Evolutionary conservation across 345 rosid species (phyloP), one percentile per base, ranked within the genome.

Genomic region (Diplotaxis tenuifolia): DNA sequence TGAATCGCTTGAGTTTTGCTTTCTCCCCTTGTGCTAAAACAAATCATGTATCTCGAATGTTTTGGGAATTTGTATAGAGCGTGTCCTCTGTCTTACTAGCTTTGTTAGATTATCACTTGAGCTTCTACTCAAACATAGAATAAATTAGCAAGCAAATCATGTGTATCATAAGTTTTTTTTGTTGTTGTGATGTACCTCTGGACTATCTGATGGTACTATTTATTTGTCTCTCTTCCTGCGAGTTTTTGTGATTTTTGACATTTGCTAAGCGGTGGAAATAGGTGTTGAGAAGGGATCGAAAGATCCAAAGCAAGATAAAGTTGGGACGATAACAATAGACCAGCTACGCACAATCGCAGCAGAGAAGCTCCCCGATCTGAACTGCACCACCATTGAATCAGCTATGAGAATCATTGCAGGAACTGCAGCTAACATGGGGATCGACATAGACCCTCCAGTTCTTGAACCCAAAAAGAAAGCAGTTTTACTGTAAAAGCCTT

Each of bases 381-480:
- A 90, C 72, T 90, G 98, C 75, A 82, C 79, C 0, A 84, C 80
- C 11, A 72, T 93, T 58, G 98, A 90, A 73, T 88, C 98, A 4
- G 98, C 96, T 6, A 90, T 87, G 96, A 87, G 96, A 81, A 81
- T 88, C 62, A 90, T 90, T 73, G 98, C 98, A 2, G 96, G 98
- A 23, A 93, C 98, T 8, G 96, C 98, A 14, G 93, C 92, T 64
- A 93, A 90, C 65, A 93, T 93, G 96, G 98, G 96, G 52, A 89
- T 90, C 19, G 89, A 90, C 34, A 63, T 90, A 1, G 96, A 93
- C 65, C 98, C 98, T 31, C 96, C 96, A 4, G 71, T 93, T 86
- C 98, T 93, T 65, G 89, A 86, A 78, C 85, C 86, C 67, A 93
- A 85, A 67, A 70, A 76, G 87, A 87, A 90, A 81, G 83, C 75